These are phyloP conservation scores for Thermothielavioides terrestris DNA, from an alignment of 495 filamentous ascomycete genomes.

Conservation along the genomic window DNA sequence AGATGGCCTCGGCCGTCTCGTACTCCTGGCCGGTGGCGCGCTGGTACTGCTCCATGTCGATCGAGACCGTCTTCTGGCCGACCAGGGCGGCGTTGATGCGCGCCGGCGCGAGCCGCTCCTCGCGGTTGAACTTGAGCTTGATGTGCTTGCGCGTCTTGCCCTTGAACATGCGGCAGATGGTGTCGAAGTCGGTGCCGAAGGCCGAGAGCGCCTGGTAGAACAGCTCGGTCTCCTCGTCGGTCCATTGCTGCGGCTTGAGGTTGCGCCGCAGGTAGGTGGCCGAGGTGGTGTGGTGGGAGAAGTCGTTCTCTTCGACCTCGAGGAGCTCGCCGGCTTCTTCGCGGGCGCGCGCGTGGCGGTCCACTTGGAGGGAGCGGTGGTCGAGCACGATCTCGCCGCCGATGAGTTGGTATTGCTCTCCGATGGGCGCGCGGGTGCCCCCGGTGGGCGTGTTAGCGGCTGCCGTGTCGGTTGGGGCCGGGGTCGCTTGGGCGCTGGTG, in stretches of 20 bases:
- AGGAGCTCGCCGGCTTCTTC: constrained; percentile 49
- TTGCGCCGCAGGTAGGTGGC: constrained; percentile 65
- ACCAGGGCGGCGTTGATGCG: constrained; percentile 62
- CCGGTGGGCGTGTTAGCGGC: constrained; percentile 1
- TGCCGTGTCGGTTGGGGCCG: not conserved
- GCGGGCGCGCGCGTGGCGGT: constrained; percentile 63
- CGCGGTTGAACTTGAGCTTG: constrained; percentile 87
- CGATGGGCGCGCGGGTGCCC: constrained; percentile 10
- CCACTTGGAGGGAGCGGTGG: constrained; percentile 63
- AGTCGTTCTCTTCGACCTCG: constrained; percentile 71
- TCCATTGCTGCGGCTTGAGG: constrained; percentile 59
- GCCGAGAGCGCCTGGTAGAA: constrained; percentile 79
- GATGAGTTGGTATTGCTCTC: constrained; percentile 47
- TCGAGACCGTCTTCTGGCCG: constrained; percentile 45
- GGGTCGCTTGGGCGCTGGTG: not conserved
- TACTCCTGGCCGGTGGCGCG: constrained; percentile 49
- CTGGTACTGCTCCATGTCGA: constrained; percentile 61
- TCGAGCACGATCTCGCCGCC: constrained; percentile 81
- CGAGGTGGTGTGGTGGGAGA: constrained; percentile 68
- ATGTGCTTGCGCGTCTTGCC: constrained; percentile 66
- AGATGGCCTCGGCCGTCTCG: constrained; percentile 52
- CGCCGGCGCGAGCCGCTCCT: constrained; percentile 68
- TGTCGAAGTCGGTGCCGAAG: constrained; percentile 91
- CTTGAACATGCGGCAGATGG: constrained; percentile 76
- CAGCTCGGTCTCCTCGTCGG: constrained; percentile 62